Evolutionary conservation across 2,329 filamentous ascomycete genomes (phyloP).

Genomic region (Apiospora hydei): DNA sequence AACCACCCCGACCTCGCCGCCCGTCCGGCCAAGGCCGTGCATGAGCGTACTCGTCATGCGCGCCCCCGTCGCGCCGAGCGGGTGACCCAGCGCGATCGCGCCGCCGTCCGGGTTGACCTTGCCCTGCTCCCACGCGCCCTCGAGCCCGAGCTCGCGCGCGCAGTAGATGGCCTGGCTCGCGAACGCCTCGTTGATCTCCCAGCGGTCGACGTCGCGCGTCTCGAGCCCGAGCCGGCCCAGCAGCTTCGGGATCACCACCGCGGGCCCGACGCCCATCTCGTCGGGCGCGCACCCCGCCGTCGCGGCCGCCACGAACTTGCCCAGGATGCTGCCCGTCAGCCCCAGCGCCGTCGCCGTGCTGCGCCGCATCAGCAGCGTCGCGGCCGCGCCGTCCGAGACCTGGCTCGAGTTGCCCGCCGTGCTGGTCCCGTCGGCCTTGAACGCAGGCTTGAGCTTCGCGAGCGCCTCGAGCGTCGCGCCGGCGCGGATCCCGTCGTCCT

Average conservation of each 20-base stretch:
- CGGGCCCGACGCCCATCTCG: conserved; percentile 94
- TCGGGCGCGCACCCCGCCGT: conserved; percentile 83
- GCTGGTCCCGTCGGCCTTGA: conserved; percentile 74
- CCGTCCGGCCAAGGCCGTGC: conserved; percentile 72
- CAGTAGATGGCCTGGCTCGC: conserved; percentile 74
- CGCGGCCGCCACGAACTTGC: conserved; percentile 80
- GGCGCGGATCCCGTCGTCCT: conserved; percentile 84
- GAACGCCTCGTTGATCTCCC: conserved; percentile 93
- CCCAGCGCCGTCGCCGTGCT: conserved; percentile 79
- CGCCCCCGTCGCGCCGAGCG: conserved; percentile 86
- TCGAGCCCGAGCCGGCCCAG: conserved; percentile 72
- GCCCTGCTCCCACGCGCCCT: conserved; percentile 65
- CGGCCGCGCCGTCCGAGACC: conserved; percentile 87
- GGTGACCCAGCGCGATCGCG: conserved; percentile 93
- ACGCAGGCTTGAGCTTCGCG: conserved; percentile 83
- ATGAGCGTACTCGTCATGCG: conserved; percentile 77
- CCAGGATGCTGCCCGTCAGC: conserved; percentile 73
- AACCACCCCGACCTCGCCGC: conserved; percentile 80
- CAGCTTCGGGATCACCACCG: conserved; percentile 83
- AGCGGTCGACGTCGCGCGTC: conserved; percentile 76
- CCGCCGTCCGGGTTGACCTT: conserved; percentile 92
- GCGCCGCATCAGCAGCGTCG: conserved; percentile 84
- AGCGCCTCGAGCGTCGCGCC: conserved; percentile 74
- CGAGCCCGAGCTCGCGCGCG: conserved; percentile 72
- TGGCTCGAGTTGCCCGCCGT: conserved; percentile 90